Evolutionary conservation across 805 yeast species (phyloP).

Genomic region (Yarrowia sp.): DNA sequence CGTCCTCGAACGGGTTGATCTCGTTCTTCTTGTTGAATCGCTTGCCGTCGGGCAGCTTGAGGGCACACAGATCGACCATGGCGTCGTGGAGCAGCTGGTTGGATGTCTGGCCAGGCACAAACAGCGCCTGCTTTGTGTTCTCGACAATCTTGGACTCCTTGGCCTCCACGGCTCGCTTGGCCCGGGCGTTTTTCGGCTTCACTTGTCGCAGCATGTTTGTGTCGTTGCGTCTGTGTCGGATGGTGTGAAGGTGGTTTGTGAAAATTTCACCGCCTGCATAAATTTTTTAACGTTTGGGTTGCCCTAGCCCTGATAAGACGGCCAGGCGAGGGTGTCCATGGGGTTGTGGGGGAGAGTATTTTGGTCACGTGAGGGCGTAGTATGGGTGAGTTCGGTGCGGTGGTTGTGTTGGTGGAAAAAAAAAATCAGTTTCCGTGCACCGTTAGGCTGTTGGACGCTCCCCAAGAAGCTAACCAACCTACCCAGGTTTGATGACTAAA

Average conservation of each 20-base stretch:
- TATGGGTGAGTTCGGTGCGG: too few species aligned
- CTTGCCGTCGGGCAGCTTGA: conserved; percentile 87
- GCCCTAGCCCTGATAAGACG: conserved; percentile 5
- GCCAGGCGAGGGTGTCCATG: neutral
- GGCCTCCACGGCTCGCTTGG: conserved; percentile 89
- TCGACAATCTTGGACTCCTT: conserved; percentile 86
- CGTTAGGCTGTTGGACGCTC: too few species aligned
- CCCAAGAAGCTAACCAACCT: too few species aligned
- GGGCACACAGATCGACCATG: conserved; percentile 80
- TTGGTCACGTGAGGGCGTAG: neutral
- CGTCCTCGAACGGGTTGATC: conserved; percentile 89
- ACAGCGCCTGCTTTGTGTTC: conserved; percentile 84
- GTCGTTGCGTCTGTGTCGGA: neutral
- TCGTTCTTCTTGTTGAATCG: conserved; percentile 87
- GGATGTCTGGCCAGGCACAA: conserved; percentile 83
- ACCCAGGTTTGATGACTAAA: neutral
- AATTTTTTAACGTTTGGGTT: conserved; percentile 6
- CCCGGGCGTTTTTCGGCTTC: conserved; percentile 91
- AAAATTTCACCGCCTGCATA: conserved; percentile 13
- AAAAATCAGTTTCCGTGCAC: too few species aligned
- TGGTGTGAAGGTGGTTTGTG: neutral
- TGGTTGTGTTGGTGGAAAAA: too few species aligned
- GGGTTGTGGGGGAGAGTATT: neutral
- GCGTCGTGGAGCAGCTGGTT: conserved; percentile 81
- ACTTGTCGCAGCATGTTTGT: conserved; percentile 22